These are phyloP conservation scores for Nannochloropsis salina DNA, from an alignment of 108 stramenopile genomes.

Conservation along the genomic window DNA sequence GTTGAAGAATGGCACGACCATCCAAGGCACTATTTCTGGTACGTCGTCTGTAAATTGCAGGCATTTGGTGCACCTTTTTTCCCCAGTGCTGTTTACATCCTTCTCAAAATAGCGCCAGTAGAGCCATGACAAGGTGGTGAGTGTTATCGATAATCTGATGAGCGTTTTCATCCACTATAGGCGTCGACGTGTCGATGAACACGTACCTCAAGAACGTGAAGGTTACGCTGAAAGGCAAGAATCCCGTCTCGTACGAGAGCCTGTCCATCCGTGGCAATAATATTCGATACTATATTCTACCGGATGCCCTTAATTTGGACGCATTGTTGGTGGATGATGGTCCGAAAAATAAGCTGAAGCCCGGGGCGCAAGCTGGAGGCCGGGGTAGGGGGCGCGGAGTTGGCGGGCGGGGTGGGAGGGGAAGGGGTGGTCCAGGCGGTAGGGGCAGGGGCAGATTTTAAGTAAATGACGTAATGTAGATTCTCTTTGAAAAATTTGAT, in stretches of 20 bases:
- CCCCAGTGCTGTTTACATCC: background rate
- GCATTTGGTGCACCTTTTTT: background rate
- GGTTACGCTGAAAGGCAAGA: conserved; percentile 54
- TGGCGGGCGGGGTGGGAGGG: conserved; percentile 34
- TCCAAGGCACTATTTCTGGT: conserved; percentile 86
- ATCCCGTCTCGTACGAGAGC: conserved; percentile 79
- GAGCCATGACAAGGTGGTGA: background rate
- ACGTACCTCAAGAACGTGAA: conserved; percentile 93
- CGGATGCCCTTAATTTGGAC: conserved; percentile 94
- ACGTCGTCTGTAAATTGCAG: background rate
- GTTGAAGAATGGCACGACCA: conserved; percentile 96
- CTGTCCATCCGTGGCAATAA: conserved; percentile 79
- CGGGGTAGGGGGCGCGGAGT: conserved; percentile 47
- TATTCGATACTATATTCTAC: conserved; percentile 72
- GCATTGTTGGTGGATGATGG: conserved; percentile 91
- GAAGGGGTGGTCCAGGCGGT: conserved; percentile 35
- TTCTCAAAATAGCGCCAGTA: background rate
- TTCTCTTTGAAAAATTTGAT: no score
- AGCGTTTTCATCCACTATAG: background rate
- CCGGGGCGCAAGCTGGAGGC: conserved; percentile 29
- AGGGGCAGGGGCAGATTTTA: conserved; percentile 39
- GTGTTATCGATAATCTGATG: background rate
- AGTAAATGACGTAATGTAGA: background rate
- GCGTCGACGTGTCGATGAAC: conserved; percentile 98
- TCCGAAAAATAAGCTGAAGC: conserved; percentile 63